Percentiles rank a stretch among this genome's conserved stretches.
Conservation (phyloP, 2,329 filamentous ascomycete genomes). For the Fragosphaeria purpurea region DNA sequence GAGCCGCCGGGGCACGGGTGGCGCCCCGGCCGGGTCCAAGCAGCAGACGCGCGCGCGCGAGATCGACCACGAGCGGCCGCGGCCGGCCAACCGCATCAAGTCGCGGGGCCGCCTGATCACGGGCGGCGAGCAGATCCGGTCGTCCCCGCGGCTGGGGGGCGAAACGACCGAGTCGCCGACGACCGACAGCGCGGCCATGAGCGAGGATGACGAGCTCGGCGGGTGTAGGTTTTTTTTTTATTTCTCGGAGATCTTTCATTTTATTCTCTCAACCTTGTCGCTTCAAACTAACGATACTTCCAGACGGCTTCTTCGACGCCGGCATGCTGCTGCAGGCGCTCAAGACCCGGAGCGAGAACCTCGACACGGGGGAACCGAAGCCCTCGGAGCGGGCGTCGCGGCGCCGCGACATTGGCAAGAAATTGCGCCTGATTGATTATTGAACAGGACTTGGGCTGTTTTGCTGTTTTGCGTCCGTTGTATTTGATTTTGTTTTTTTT, state of each 20-base stretch:
- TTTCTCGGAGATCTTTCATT: not conserved
- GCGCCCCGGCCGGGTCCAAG: slow-evolving; percentile 20
- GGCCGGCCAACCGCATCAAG: slow-evolving; percentile 46
- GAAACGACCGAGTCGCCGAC: slow-evolving; percentile 43
- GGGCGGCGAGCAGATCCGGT: slow-evolving; percentile 36
- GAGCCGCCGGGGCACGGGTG: slow-evolving; percentile 30
- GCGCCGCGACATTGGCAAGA: slow-evolving; percentile 64
- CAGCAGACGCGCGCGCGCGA: slow-evolving; percentile 42
- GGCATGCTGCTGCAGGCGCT: slow-evolving; percentile 88
- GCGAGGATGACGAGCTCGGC: slow-evolving; percentile 81
- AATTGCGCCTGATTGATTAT: slow-evolving; percentile 60
- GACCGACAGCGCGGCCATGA: slow-evolving; percentile 61
- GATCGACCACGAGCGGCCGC: slow-evolving; percentile 33
- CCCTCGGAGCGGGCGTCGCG: slow-evolving; percentile 49
- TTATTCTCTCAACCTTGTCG: not conserved
- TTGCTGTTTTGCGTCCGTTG: not conserved
- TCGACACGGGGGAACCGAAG: slow-evolving; percentile 41
- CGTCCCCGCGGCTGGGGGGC: slow-evolving; percentile 32
- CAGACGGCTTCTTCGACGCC: slow-evolving; percentile 95
- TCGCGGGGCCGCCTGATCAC: slow-evolving; percentile 64
- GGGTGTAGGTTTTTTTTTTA: slow-evolving; percentile 61
- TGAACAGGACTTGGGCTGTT: slow-evolving; percentile 20
- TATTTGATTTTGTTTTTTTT: not conserved
- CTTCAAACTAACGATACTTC: slow-evolving; percentile 5
- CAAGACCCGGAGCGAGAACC: slow-evolving; percentile 55